Evolutionary conservation across 2,329 filamentous ascomycete genomes (phyloP), one percentile per base, ranked within the genome.

Genomic region (Aurifilum marmelostoma): DNA sequence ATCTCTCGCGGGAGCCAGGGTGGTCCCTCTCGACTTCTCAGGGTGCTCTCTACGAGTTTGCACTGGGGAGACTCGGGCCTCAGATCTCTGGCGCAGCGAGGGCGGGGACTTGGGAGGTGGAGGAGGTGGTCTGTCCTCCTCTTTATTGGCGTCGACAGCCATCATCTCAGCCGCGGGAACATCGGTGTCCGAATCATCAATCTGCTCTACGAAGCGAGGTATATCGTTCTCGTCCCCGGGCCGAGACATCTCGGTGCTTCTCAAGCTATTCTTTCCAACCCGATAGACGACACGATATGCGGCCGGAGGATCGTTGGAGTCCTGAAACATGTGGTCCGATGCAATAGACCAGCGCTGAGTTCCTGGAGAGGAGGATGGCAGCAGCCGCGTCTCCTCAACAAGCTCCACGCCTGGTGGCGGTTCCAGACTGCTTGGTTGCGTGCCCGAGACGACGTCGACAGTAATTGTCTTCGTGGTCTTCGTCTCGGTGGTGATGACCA

Each of bases 401-500:
- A 90, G 80, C 73, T 89, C 87, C 12, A 89, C 83, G 0, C 88
- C 87, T 0, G 87, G 85, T 0, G 88, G 84, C 1, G 87, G 85
- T 1, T 84, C 80, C 1, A 90, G 77, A 1, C 84, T 80, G 2
- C 85, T 80, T 6, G 83, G 80, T 27, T 83, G 79, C 5, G 83
- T 80, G 0, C 87, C 87, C 18, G 83, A 83, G 50, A 91, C 84
- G 50, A 91, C 84, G 66, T 91, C 87, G 2, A 91, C 87, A 0
- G 88, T 89, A 73, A 91, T 88, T 18, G 83, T 90, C 71, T 89
- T 89, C 9, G 85, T 87, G 1, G 86, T 89, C 1, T 83, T 84
- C 0, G 87, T 87, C 2, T 85, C 84, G 7, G 87, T 89, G 0
- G 84, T 86, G 50, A 90, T 87, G 11, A 86, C 86, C 7, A 90